These are phyloP conservation scores for Termitomyces sp. DNA, from an alignment of 768 basidiomycete genomes.

Conservation along the genomic window DNA sequence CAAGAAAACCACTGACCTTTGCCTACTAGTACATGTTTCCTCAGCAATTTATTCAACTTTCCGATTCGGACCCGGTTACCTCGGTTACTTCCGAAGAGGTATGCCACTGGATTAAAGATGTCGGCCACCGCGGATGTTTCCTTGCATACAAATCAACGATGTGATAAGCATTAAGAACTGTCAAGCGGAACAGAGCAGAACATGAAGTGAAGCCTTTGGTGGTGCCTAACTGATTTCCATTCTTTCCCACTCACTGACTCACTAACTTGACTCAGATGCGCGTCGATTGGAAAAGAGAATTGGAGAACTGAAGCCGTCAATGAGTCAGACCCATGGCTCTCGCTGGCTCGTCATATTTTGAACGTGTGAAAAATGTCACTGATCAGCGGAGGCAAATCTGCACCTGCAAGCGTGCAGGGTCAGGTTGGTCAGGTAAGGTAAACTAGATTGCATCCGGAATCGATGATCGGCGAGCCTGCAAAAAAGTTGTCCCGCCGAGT, in stretches of 20 bases:
- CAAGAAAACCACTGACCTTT: neutral
- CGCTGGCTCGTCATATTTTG: neutral
- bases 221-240: neutral
- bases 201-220: neutral
- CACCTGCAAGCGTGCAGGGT: neutral
- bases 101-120: neutral
- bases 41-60: neutral
- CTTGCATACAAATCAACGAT: neutral
- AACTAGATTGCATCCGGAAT: slow-evolving; percentile 1
- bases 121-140: neutral
- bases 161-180: neutral
- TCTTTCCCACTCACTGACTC: neutral
- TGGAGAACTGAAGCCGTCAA: neutral
- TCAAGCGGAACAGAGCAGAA: neutral
- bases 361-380: neutral
- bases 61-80: slow-evolving; percentile 2
- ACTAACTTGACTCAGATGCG: neutral
- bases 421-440: neutral
- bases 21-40: neutral
- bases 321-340: neutral
- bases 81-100: neutral
- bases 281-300: neutral
- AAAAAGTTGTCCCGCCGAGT: neutral
- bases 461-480: slow-evolving; percentile 1
- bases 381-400: slow-evolving; percentile 5